Evolutionary conservation across 257 asterid genomes (phyloP).

Genomic region (Nicotiana knightiana): DNA sequence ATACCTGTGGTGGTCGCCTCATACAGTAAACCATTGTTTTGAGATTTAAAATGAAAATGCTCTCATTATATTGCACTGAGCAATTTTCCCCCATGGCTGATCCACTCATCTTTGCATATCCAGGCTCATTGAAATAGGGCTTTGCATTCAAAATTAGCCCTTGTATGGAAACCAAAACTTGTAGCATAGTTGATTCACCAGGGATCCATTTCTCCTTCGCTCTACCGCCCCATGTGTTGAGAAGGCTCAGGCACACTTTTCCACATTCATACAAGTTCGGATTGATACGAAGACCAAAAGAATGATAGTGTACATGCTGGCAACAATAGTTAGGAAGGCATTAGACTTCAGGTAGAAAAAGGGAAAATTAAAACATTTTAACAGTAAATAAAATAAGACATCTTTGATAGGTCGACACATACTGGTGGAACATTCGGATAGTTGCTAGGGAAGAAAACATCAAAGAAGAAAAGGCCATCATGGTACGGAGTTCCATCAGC

Average conservation of each 20-base stretch:
- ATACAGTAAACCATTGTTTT: conserved; percentile 26
- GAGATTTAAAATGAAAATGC: conserved; percentile 11
- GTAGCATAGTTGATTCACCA: conserved; percentile 22
- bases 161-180: conserved; percentile 33
- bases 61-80: conserved; percentile 21
- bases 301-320: conserved; percentile 23
- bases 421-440: conserved; percentile 29
- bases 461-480: conserved; percentile 33
- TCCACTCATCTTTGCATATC: conserved; percentile 10
- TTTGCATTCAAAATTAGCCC: conserved; percentile 29
- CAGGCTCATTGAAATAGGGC: conserved; percentile 37
- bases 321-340: not conserved
- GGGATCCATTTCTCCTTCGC: conserved; percentile 27
- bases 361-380: not conserved
- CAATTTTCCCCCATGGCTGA: not conserved
- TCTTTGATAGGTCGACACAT: not conserved
- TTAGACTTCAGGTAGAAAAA: not conserved
- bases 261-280: conserved; percentile 29
- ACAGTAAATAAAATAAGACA: not conserved
- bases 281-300: conserved; percentile 29
- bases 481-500: conserved; percentile 37
- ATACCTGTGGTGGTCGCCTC: conserved; percentile 21
- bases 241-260: conserved; percentile 36
- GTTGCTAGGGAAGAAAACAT: conserved; percentile 23
- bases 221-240: conserved; percentile 29